Evolutionary conservation across 192 early-diverging fungal genomes (phyloP), one percentile per base, ranked within the genome.

Genomic region (Geranomyces variabilis): DNA sequence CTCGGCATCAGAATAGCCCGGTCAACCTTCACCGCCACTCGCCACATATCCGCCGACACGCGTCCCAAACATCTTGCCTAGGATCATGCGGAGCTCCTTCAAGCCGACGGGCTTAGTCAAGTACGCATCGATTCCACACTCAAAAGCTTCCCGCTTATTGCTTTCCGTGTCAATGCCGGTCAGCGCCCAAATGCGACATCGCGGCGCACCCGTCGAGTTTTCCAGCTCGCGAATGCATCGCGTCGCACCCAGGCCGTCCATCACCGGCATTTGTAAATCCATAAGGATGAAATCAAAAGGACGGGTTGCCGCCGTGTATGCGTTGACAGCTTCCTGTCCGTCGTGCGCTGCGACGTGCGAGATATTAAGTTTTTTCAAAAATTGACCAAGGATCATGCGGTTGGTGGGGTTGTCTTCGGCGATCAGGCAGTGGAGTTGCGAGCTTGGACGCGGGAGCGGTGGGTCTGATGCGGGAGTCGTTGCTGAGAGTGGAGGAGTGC

Each of bases 321-420:
- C 44, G 57, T 60, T 26, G 44, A 70, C 30, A 9, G 63, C 63
- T 29, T 64, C 34, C 41, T 64, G 63, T 2, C 63, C 63, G 63
- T 70, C 56, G 14, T 70, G 17, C 21, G 68, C 68, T 8, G 41
- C 31, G 41, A 47, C n/a, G 68, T 30, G 26, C 14, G 48, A 15
- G 53, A 70, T 70, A 14, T 41, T 41, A 9, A 70, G 30, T 61
- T 70, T 70, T 24, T 61, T 28, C 17, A 70, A 44, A 44, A 70
- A 70, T 61, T 70, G 68, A 17, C 33, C n/a, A 17, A 70, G 30
- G 57, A 70, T 57, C 68, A 70, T 70, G 12, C 68, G 68, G 58
- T 70, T 70, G 5, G 55, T 70, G 30, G 57, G 29, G 58, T 70
- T 70, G 28, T 64, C 63, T 45, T 64, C 63, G 33, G 63, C 63